Evolutionary conservation across 768 basidiomycete species (phyloP).

Genomic region (Hygrocybe coccinea): DNA sequence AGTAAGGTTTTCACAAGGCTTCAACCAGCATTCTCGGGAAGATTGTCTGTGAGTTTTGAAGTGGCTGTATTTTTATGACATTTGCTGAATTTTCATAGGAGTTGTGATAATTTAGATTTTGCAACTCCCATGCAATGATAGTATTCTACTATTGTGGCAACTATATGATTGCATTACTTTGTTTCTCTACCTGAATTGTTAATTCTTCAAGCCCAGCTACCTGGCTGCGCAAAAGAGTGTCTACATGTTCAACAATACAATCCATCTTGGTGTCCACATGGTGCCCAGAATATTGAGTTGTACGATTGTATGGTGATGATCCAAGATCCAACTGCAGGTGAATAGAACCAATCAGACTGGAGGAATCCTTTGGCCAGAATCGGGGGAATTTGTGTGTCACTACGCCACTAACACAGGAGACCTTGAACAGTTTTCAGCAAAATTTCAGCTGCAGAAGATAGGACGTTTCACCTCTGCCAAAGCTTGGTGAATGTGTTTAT

Average conservation of each 20-base stretch:
- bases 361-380: constrained; percentile 95
- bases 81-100: no score
- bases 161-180: no score
- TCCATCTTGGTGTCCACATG: constrained; percentile 58
- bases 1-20: no score
- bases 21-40: no score
- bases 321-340: constrained; percentile 81
- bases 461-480: constrained; percentile 53
- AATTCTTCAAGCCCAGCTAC: constrained; percentile 85
- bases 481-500: constrained; percentile 50
- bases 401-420: constrained; percentile 71
- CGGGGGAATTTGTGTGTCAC: constrained; percentile 74
- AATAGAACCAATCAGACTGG: constrained; percentile 82
- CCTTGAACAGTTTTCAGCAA: constrained; percentile 47
- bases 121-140: no score
- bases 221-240: constrained; percentile 59
- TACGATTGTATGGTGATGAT: constrained; percentile 50
- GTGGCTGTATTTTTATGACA: no score
- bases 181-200: constrained; percentile 75
- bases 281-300: constrained; percentile 46
- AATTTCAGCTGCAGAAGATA: neutral
- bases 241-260: constrained; percentile 70
- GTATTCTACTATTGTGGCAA: no score
- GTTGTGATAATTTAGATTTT: no score
- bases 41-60: no score